Percentiles rank a stretch among this genome's conserved stretches.
Conservation (phyloP, 2,329 filamentous ascomycete species). For the Diplodia seriata region DNA sequence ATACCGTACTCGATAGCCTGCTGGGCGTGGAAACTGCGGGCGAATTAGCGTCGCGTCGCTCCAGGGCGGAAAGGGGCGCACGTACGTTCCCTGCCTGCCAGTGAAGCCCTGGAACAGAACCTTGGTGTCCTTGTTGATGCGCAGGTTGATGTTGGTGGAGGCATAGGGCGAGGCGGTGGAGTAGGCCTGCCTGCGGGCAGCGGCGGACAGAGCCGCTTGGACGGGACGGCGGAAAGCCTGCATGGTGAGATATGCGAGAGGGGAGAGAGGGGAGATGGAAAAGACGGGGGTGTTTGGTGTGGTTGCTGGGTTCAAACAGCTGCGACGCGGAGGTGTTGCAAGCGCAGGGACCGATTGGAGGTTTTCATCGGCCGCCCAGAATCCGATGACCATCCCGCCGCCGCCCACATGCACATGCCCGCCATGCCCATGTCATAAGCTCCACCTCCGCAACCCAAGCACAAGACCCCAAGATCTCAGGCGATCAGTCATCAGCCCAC, state of each 20-base stretch:
- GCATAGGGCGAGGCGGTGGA: conserved; percentile 67
- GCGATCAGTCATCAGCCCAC: conserved; percentile 37
- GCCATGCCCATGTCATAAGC: conserved; percentile 29
- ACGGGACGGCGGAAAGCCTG: conserved; percentile 81
- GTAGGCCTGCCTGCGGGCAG: conserved; percentile 77
- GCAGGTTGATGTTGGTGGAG: conserved; percentile 70
- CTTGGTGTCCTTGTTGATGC: conserved; percentile 91
- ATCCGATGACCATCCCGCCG: conserved; percentile 20
- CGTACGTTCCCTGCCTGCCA: conserved; percentile 85
- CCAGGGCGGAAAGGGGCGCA: conserved; percentile 33
- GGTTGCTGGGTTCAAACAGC: conserved; percentile 24
- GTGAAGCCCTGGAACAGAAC: conserved; percentile 98
- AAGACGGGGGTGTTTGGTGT: conserved; percentile 24
- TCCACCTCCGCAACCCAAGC: conserved; percentile 22
- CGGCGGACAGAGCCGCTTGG: conserved; percentile 71
- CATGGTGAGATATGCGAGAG: conserved; percentile 63
- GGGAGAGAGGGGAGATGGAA: conserved; percentile 31
- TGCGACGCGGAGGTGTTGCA: conserved; percentile 32
- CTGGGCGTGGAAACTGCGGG: conserved; percentile 86
- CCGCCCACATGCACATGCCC: conserved; percentile 20
- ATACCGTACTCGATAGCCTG: conserved; percentile 99
- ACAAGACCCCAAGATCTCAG: not conserved
- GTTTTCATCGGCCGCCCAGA: conserved; percentile 30
- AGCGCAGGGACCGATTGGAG: conserved; percentile 32
- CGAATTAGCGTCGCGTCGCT: conserved; percentile 34